Evolutionary conservation across 345 rosid species (phyloP).

Genomic region (Triadica sebifera): DNA sequence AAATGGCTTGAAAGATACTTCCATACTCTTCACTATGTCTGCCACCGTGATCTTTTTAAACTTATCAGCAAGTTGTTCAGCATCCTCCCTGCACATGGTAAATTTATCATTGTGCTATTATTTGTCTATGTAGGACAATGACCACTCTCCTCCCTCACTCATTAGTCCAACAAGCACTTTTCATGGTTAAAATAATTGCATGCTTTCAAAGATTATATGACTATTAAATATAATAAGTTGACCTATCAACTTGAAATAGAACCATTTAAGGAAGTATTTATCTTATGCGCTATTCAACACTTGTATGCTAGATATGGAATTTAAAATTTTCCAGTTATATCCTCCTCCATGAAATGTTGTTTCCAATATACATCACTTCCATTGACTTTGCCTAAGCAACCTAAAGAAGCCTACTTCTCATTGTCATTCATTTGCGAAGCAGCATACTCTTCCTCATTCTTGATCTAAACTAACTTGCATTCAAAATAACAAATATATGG

Average conservation of each 20-base stretch:
- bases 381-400: background rate
- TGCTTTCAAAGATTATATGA: background rate
- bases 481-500: background rate
- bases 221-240: background rate
- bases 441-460: background rate
- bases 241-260: background rate
- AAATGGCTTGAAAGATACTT: slow-evolving; percentile 59
- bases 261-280: background rate
- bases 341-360: background rate
- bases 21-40: slow-evolving; percentile 66
- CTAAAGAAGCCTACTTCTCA: background rate
- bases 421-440: background rate
- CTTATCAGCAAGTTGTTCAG: slow-evolving; percentile 59
- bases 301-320: background rate
- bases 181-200: background rate
- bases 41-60: slow-evolving; percentile 79
- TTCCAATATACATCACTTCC: background rate
- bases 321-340: background rate
- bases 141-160: background rate
- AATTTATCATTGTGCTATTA: slow-evolving; percentile 13
- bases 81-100: slow-evolving; percentile 63
- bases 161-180: background rate
- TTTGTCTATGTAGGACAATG: background rate
- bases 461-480: background rate
- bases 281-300: background rate